Percentiles rank a stretch among this genome's conserved stretches.
Conservation (phyloP, 495 filamentous ascomycete species). For the Penicillium salamii region DNA sequence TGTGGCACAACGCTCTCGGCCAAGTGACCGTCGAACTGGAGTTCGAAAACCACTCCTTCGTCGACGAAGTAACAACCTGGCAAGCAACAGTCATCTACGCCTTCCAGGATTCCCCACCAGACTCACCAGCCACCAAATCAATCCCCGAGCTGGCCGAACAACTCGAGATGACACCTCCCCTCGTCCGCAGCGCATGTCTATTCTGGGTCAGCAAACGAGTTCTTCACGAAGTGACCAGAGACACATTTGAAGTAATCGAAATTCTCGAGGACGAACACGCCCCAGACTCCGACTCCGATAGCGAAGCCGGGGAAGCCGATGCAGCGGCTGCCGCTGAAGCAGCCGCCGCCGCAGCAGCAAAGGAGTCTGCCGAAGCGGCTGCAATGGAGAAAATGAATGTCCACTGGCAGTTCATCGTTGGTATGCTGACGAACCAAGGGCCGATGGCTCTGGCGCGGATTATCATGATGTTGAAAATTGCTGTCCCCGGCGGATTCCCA, state of each 20-base stretch:
- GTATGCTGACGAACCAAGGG: conserved; percentile 91
- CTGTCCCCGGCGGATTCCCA: conserved; percentile 81
- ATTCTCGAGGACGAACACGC: conserved; percentile 44
- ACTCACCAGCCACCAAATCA: conserved; percentile 45
- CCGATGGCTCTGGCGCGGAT: conserved; percentile 78
- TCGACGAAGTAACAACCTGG: conserved; percentile 74
- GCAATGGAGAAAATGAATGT: conserved; percentile 75
- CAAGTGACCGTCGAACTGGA: conserved; percentile 79
- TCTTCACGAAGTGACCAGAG: conserved; percentile 55
- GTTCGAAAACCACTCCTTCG: conserved; percentile 73
- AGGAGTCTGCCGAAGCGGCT: conserved; percentile 44
- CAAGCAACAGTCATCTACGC: conserved; percentile 89
- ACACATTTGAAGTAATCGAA: conserved; percentile 64
- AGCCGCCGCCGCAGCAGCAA: conserved; percentile 45
- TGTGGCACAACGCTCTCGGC: conserved; percentile 81
- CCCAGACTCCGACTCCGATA: conserved; percentile 38
- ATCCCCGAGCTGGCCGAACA: conserved; percentile 59
- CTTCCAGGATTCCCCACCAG: conserved; percentile 52
- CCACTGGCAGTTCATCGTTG: conserved; percentile 87
- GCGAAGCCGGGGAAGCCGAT: conserved; percentile 26
- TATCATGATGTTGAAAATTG: conserved; percentile 89
- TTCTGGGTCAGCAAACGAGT: conserved; percentile 87
- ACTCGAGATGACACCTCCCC: conserved; percentile 72
- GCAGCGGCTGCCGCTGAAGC: conserved; percentile 51
- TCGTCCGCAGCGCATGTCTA: conserved; percentile 72